Conservation (phyloP, 805 yeast species). For the Citeromyces nyonsensis region DNA sequence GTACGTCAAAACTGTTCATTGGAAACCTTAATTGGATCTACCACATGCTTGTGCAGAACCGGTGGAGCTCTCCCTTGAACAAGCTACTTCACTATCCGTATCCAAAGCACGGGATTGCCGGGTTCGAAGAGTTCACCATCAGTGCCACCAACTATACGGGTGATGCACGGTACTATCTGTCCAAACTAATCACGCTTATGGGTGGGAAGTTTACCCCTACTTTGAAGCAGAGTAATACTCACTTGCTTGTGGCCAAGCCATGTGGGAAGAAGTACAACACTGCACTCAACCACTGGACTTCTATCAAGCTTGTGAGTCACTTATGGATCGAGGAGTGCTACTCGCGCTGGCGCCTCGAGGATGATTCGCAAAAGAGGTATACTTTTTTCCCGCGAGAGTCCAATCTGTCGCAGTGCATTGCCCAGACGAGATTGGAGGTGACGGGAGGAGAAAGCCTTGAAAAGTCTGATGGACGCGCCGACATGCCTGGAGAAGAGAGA, state of each 20-base stretch:
- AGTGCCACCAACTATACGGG: conserved; percentile 77
- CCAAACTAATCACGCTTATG: conserved; percentile 40
- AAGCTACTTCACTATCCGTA: conserved; percentile 61
- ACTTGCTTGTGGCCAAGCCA: conserved; percentile 51
- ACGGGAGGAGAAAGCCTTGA: conserved; percentile 4
- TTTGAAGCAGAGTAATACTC: conserved; percentile 50
- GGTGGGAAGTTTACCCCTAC: conserved; percentile 72
- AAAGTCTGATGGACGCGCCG: too few relatives aligned
- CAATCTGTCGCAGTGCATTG: conserved; percentile 30
- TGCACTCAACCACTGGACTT: conserved; percentile 45
- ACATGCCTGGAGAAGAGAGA: too few relatives aligned
- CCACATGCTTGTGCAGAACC: conserved; percentile 37
- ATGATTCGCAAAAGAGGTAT: conserved; percentile 29
- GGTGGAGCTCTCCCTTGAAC: conserved; percentile 37
- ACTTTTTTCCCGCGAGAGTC: conserved; percentile 24
- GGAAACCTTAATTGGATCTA: conserved; percentile 73
- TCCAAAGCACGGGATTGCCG: conserved; percentile 32
- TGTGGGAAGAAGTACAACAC: conserved; percentile 65
- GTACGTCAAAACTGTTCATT: conserved; percentile 21
- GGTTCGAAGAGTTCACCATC: conserved; percentile 36
- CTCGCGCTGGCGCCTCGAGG: conserved; percentile 38
- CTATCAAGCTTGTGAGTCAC: conserved; percentile 53
- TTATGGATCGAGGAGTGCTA: conserved; percentile 82
- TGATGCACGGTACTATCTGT: conserved; percentile 63
- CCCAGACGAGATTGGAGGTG: conserved; percentile 29